Base-by-base conservation (phyloP, 2,329 filamentous ascomycete species). In the Raffaelea albimanens region DNA sequence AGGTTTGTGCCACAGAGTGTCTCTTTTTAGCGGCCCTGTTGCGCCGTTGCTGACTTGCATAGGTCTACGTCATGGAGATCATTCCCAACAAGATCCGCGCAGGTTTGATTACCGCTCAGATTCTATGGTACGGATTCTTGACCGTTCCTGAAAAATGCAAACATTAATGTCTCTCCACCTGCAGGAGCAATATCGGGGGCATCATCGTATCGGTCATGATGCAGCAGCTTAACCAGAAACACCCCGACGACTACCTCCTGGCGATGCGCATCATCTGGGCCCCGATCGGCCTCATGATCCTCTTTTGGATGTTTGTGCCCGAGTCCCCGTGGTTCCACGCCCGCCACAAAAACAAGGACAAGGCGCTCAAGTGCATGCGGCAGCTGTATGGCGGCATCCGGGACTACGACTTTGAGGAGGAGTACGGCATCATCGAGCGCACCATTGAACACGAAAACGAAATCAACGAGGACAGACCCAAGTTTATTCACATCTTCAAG, bases 261-360 rank as follows among this genome's bases (percentile, higher is more conserved):
- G 49, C 49, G 22, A 48, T 50, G 49, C 41, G 45, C 2, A 44
- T 50, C 11, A 42, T 50, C 21, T 50, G 49, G 49, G 45, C 25
- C 10, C 45, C 49, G 2, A 20, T 50, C 21, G 46, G 39, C 8
- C 19, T 46, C 3, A 51, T 51, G 50, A 39, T 49, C 19, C 21
- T 49, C 3, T 51, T 33, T 29, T 51, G 46, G 50, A 23, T 44
- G 23, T 42, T 51, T 33, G 36, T 49, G 9, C 50, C 50, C 8
- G 46, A 51, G 50, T 49, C 50, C 14, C 50, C 50, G 3, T 51
- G 50, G 46, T 51, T 48, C 44, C 29, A 51, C 9, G 50, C 50
- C 38, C 50, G 50, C 36, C 46, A 44, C 33, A 21, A 22, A n/a
- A 31, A 47, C 18, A 49, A 49, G 46, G 46, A 51, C 3, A 42